Evolutionary conservation across 805 yeast genomes (phyloP).

Genomic region (Scheffersomyces ergatensis): DNA sequence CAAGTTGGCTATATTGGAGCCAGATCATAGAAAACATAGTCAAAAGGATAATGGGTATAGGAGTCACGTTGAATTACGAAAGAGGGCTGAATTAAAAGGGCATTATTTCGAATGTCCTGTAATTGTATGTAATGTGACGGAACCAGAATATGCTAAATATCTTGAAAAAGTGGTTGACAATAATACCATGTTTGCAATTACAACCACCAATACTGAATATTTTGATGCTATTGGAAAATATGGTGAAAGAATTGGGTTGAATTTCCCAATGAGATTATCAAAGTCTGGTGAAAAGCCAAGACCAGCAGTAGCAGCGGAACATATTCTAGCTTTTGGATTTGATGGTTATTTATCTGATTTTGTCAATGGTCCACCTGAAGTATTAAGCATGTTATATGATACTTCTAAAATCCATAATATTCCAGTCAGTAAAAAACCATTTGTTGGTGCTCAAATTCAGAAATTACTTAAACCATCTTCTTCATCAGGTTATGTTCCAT

Average conservation of each 20-base stretch:
- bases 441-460: constrained; percentile 40
- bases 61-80: constrained; percentile 40
- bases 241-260: constrained; percentile 26
- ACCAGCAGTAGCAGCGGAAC: constrained; percentile 20
- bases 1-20: constrained; percentile 46
- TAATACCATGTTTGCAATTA: constrained; percentile 58
- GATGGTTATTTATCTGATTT: constrained; percentile 77
- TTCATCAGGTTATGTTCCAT: constrained; percentile 38
- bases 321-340: constrained; percentile 57
- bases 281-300: constrained; percentile 14
- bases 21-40: constrained; percentile 24
- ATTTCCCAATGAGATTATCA: constrained; percentile 58
- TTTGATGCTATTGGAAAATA: constrained; percentile 42
- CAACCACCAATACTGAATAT: constrained; percentile 53
- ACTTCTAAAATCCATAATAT: constrained; percentile 46
- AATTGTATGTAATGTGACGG: constrained; percentile 55
- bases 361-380: constrained; percentile 68
- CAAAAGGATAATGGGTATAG: constrained; percentile 39
- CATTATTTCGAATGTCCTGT: constrained; percentile 73
- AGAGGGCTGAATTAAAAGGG: constrained; percentile 32
- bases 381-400: constrained; percentile 69
- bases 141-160: constrained; percentile 48
- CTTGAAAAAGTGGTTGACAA: constrained; percentile 57
- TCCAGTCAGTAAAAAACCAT: constrained; percentile 58
- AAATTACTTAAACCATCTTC: constrained; percentile 25